phyloP scores from a whole-genome alignment of 192 early-diverging fungal species.

The Coemansia javaensis region DNA sequence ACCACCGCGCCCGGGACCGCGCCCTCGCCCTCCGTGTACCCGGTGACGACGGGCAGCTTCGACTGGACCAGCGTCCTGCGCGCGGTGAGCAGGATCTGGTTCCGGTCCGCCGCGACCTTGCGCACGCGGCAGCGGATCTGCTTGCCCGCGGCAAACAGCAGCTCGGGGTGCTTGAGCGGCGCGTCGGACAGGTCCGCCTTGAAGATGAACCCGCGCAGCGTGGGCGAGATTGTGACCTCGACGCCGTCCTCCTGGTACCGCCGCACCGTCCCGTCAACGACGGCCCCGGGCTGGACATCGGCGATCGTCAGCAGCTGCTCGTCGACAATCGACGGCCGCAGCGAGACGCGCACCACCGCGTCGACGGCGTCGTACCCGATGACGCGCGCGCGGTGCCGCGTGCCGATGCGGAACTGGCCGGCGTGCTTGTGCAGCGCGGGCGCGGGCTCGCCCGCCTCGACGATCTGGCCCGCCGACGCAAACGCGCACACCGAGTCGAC shows the following conservation, averaged over 20 bases:
- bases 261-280: constrained; percentile 47
- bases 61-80: constrained; percentile 72
- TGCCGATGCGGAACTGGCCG: constrained; percentile 62
- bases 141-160: constrained; percentile 70
- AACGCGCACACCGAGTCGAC: constrained; percentile 12
- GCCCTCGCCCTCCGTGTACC: constrained; percentile 51
- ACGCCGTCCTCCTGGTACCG: constrained; percentile 55
- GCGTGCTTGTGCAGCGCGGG: constrained; percentile 45
- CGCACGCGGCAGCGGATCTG: constrained; percentile 70
- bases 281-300: constrained; percentile 53
- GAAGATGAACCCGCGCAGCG: constrained; percentile 67
- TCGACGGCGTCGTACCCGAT: constrained; percentile 74
- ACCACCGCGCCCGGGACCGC: constrained; percentile 58
- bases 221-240: constrained; percentile 53
- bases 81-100: constrained; percentile 67
- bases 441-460: constrained; percentile 58
- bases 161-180: constrained; percentile 59
- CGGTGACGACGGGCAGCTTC: constrained; percentile 60
- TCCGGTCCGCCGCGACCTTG: constrained; percentile 49
- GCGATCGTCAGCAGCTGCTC: constrained; percentile 62
- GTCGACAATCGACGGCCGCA: constrained; percentile 64
- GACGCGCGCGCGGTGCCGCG: constrained; percentile 71
- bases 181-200: constrained; percentile 71
- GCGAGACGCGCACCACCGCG: constrained; percentile 64
- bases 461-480: constrained; percentile 58